Evolutionary conservation across 768 basidiomycete species (phyloP), one percentile per base, ranked within the genome.

Genomic region (Suillus placidus): DNA sequence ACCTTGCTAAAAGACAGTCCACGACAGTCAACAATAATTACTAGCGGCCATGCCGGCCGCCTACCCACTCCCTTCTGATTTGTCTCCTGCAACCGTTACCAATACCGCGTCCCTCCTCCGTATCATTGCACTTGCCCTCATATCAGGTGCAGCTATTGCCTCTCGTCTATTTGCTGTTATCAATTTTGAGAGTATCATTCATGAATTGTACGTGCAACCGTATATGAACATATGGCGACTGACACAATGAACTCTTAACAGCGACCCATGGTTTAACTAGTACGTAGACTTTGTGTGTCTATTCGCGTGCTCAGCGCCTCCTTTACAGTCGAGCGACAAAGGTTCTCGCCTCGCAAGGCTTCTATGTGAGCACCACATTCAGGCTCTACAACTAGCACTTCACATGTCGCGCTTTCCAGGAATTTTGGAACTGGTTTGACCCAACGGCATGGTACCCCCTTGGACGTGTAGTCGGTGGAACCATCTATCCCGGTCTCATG

Each of bases 371-470:
- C 81, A 2, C 16, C 6, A 42, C 6, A 38, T 38, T 26, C 10
- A 42, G 57, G 23, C 6, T n/a, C 26, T 40, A 35, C 60, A 55
- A 62, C 26, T 6, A 12, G 67, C 56, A 34, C 62, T 30, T 42
- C 18, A 42, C 71, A 51, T 70, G 52, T 62, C 52, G n/a, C 40
- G 6, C 61, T 42, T 16, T 63, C 18, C 68, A 97, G 95, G 97
- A 93, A 88, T 99, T 99, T 81, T 99, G 97, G 97, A 99, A 99
- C 75, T 99, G 97, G 97, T 99, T 99, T 76, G 97, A 99, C 79
- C 96, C 96, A 26, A 97, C 97, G 4, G 97, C 97, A 70, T 99
- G 97, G 97, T 99, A 99, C 72, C 97, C 97, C 13, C 88, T 99
- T 0, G 97, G 97, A 54, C 94, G 97, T 72, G 95, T 97, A 60